Percentiles rank a stretch among this genome's conserved stretches.
These are phyloP conservation scores for Beta corolliflora DNA, from an alignment of 179 eudicot genomes.

Conservation along the genomic window DNA sequence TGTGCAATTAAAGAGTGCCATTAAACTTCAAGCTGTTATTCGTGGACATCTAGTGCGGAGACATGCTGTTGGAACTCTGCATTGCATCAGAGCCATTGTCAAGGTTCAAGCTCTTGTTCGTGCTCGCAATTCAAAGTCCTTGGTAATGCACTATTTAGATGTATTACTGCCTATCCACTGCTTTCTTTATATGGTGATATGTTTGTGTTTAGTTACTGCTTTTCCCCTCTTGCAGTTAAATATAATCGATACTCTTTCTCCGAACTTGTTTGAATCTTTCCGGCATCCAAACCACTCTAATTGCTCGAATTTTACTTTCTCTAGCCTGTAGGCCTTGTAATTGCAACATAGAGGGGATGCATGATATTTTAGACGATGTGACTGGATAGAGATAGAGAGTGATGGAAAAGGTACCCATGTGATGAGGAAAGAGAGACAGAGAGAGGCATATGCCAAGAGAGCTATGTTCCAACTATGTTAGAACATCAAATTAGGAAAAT, in stretches of 20 bases:
- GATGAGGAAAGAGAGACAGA: too few relatives aligned
- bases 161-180: not conserved
- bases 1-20: constrained; percentile 53
- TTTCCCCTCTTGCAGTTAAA: not conserved
- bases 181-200: not conserved
- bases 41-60: constrained; percentile 83
- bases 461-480: too few relatives aligned
- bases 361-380: too few relatives aligned
- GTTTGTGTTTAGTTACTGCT: not conserved
- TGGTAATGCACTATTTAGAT: constrained; percentile 41
- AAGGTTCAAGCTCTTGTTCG: constrained; percentile 84
- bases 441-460: too few relatives aligned
- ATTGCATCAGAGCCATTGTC: constrained; percentile 78
- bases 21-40: constrained; percentile 84
- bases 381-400: too few relatives aligned
- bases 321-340: not conserved
- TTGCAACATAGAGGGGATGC: not conserved
- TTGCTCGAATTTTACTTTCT: not conserved
- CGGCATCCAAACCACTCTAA: not conserved
- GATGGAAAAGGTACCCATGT: too few relatives aligned
- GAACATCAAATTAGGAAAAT: too few relatives aligned
- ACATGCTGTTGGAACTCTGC: constrained; percentile 78
- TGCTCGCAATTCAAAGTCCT: constrained; percentile 47
- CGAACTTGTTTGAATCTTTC: not conserved
- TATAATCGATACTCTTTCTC: not conserved